These are phyloP conservation scores for Auriscalpium orientale DNA, from an alignment of 768 basidiomycete species.

Conservation along the genomic window DNA sequence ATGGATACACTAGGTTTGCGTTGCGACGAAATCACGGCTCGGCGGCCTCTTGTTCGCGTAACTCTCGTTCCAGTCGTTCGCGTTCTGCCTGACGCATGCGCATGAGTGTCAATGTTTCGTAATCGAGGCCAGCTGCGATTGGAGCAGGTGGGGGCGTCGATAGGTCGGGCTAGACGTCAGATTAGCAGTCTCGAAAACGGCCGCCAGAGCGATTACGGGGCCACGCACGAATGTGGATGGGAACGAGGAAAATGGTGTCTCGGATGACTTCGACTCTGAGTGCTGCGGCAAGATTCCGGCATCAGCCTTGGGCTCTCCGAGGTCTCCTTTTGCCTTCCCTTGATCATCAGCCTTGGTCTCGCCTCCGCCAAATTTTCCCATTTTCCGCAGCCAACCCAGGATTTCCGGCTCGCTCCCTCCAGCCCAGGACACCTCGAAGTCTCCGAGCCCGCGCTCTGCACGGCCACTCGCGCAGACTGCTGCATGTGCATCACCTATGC, in stretches of 20 bases:
- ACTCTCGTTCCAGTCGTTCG: conserved; percentile 68
- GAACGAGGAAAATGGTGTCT: conserved; percentile 51
- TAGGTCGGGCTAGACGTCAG: neutral
- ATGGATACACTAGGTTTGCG: no score
- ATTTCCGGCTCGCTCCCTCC: conserved; percentile 69
- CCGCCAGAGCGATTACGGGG: neutral
- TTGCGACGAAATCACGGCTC: conserved; percentile 17
- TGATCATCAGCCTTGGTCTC: neutral
- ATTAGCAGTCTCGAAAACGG: neutral
- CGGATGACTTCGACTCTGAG: conserved; percentile 12
- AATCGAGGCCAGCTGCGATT: conserved; percentile 46
- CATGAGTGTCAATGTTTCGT: conserved; percentile 73
- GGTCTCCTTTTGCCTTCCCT: neutral
- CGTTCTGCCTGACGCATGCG: conserved; percentile 77
- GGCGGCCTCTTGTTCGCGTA: conserved; percentile 57
- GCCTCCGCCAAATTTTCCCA: conserved; percentile 47
- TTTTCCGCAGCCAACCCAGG: conserved; percentile 63
- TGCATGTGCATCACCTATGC: conserved; percentile 69
- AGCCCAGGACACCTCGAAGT: conserved; percentile 68
- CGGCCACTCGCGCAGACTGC: conserved; percentile 56
- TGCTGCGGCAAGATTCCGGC: neutral
- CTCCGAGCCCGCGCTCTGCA: conserved; percentile 44
- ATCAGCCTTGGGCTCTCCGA: neutral
- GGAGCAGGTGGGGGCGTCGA: conserved; percentile 15
- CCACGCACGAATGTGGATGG: conserved; percentile 48